phyloP scores from a whole-genome alignment of 495 filamentous ascomycete species.

The Aspergillus coremiiformis region DNA sequence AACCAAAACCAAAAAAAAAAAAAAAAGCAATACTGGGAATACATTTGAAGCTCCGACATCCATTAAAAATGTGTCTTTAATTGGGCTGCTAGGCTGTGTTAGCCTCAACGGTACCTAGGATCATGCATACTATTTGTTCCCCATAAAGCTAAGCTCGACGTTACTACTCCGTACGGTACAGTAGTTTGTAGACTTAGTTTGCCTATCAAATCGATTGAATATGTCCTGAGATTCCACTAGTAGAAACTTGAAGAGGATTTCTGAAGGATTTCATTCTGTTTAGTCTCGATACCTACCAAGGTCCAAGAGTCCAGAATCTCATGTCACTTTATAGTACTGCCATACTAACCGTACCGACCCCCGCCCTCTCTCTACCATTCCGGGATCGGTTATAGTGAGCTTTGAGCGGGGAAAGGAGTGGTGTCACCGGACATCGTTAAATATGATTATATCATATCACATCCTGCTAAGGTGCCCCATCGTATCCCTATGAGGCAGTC shows the following conservation, averaged over 20 bases:
- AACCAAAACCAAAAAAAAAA: too few relatives aligned
- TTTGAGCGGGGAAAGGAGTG: neutral
- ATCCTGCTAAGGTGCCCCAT: neutral
- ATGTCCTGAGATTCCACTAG: neutral
- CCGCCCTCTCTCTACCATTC: too few relatives aligned
- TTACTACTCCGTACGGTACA: too few relatives aligned
- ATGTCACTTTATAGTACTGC: neutral
- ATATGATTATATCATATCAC: neutral
- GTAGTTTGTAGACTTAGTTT: neutral
- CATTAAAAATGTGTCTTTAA: neutral
- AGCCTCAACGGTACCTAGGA: neutral
- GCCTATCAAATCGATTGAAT: neutral
- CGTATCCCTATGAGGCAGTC: neutral
- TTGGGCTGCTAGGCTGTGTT: neutral
- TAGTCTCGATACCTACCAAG: neutral
- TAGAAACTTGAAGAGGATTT: neutral
- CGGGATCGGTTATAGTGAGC: neutral
- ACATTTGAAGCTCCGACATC: too few relatives aligned
- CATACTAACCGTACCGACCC: too few relatives aligned
- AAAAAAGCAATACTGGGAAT: too few relatives aligned
- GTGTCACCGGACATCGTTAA: too few relatives aligned
- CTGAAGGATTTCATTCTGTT: neutral
- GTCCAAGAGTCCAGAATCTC: too few relatives aligned
- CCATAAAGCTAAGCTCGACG: neutral
- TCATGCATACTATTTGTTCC: neutral